Conservation (phyloP, 441 rosid genomes). For the Flueggea neowawraea region DNA sequence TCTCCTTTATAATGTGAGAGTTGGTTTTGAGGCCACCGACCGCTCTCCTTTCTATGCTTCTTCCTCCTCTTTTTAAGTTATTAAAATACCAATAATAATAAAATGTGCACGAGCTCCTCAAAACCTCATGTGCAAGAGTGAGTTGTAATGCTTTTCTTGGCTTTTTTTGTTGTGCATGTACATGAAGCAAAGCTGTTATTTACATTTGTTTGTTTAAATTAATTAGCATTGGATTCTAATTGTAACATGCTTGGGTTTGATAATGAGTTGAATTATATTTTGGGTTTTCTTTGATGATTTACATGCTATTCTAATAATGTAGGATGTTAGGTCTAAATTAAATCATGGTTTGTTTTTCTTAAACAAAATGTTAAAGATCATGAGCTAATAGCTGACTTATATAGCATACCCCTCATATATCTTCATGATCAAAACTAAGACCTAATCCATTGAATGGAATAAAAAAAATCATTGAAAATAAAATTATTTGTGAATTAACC, state of each 20-base stretch:
- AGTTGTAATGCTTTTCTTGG: constrained; percentile 25
- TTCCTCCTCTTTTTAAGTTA: constrained; percentile 7
- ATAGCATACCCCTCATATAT: too few species aligned
- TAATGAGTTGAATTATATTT: too few species aligned
- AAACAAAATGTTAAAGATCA: neutral
- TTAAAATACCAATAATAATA: neutral
- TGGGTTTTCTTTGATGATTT: too few species aligned
- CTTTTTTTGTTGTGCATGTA: constrained; percentile 1
- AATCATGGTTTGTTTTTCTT: neutral
- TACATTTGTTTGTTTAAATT: too few species aligned
- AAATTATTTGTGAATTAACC: too few species aligned
- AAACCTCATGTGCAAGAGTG: constrained; percentile 20
- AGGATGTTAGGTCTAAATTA: neutral
- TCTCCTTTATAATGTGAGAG: too few species aligned
- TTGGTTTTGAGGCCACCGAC: constrained; percentile 18
- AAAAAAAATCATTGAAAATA: too few species aligned
- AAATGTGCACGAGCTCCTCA: constrained; percentile 12
- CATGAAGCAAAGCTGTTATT: neutral
- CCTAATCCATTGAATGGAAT: too few species aligned
- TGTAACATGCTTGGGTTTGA: too few species aligned
- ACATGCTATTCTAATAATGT: constrained; percentile 2
- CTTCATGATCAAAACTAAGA: too few species aligned
- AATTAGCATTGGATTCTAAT: too few species aligned
- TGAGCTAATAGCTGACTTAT: neutral
- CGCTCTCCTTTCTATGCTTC: constrained; percentile 14